Percentiles rank a stretch among this genome's conserved stretches.
Evolutionary conservation across 2,329 filamentous ascomycete genomes (phyloP).

Genomic region (Sporothrix globosa): DNA sequence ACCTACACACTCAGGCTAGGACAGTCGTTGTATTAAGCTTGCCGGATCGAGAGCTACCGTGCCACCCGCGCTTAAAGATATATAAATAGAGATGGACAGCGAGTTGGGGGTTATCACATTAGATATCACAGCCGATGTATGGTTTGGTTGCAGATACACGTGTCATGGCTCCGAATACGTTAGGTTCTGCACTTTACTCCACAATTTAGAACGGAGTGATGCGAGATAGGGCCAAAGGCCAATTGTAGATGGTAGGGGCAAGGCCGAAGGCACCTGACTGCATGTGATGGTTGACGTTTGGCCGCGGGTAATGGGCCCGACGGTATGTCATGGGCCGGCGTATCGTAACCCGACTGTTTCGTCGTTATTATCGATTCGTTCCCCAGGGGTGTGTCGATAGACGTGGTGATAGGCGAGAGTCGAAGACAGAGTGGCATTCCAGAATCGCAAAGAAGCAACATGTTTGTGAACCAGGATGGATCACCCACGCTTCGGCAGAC

Average conservation of each 20-base stretch:
- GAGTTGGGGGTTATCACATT: neutral
- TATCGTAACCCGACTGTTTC: neutral
- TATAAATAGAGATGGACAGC: neutral
- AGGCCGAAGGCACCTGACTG: neutral
- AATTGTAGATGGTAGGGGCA: neutral
- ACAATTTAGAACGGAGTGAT: neutral
- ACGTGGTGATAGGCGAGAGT: neutral
- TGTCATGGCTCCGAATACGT: neutral
- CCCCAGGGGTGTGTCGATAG: neutral
- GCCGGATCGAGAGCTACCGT: neutral
- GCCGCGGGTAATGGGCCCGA: neutral
- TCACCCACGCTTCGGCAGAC: constrained; percentile 8
- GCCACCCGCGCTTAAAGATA: neutral
- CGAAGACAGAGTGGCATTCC: neutral
- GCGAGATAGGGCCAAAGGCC: neutral
- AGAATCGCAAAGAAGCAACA: neutral
- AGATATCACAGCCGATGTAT: too few relatives aligned
- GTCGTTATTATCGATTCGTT: too few relatives aligned
- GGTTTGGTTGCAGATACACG: neutral
- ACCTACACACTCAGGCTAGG: neutral
- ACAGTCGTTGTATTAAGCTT: constrained; percentile 14
- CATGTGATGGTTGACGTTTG: neutral
- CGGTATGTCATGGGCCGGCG: neutral
- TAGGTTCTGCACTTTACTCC: neutral
- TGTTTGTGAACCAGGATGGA: too few relatives aligned